Evolutionary conservation across 306 rosid species (phyloP).

Genomic region (Fragaria vesca): DNA sequence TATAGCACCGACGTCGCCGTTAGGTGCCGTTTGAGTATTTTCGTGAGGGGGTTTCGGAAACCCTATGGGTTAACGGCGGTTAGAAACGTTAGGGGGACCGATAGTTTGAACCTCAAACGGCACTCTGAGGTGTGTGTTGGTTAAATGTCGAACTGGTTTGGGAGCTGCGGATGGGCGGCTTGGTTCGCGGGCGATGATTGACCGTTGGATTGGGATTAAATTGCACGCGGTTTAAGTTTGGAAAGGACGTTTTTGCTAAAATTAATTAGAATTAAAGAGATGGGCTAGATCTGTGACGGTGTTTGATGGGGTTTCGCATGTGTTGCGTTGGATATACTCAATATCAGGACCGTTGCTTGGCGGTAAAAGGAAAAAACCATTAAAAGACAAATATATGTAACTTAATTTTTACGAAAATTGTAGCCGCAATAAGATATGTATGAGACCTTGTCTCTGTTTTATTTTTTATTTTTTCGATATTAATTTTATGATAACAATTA

Average conservation of each 20-base stretch:
- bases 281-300: not conserved
- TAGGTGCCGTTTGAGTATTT: conserved; percentile 43
- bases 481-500: no score
- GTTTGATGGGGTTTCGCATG: not conserved
- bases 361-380: not conserved
- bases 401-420: no score
- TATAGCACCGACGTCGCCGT: conserved; percentile 83
- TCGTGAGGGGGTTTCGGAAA: conserved; percentile 6
- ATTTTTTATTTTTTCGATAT: no score
- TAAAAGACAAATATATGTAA: not conserved
- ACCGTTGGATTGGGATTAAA: conserved; percentile 45
- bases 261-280: not conserved
- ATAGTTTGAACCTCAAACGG: conserved; percentile 88
- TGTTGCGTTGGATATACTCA: not conserved
- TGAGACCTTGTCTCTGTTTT: no score
- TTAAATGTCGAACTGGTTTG: conserved; percentile 44
- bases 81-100: conserved; percentile 41
- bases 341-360: conserved; percentile 13
- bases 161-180: conserved; percentile 3
- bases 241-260: conserved; percentile 30
- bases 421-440: no score
- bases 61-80: conserved; percentile 45
- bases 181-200: conserved; percentile 21
- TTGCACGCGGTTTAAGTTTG: conserved; percentile 9
- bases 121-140: conserved; percentile 36